A percentile compares a stretch with the other conserved stretches of the same genome.
Conservation (phyloP, 2,329 filamentous ascomycete species). For the Apiospora sp. region DNA sequence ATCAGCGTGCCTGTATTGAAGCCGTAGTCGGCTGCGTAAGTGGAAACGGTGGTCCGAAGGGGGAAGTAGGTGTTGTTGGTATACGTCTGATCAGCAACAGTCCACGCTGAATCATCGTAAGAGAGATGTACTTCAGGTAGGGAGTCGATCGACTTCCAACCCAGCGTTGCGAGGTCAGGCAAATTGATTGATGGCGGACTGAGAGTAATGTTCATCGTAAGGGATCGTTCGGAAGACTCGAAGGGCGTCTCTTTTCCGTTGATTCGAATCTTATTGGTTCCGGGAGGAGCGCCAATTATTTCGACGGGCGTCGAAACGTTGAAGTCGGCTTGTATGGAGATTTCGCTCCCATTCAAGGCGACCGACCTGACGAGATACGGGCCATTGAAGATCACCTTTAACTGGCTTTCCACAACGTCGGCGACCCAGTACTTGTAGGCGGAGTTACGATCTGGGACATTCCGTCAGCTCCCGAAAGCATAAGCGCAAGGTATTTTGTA, state of each 20-base stretch:
- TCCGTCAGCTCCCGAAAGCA: neutral
- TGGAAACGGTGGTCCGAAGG: slow-evolving; percentile 42
- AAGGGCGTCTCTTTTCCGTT: slow-evolving; percentile 61
- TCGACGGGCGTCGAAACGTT: slow-evolving; percentile 74
- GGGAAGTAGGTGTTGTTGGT: slow-evolving; percentile 68
- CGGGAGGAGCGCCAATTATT: slow-evolving; percentile 66
- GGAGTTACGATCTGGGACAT: slow-evolving; percentile 55
- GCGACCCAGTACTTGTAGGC: slow-evolving; percentile 77
- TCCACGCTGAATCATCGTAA: slow-evolving; percentile 78
- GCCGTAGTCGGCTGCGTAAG: slow-evolving; percentile 72
- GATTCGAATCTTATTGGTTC: slow-evolving; percentile 63
- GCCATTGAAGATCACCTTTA: slow-evolving; percentile 64
- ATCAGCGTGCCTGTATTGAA: slow-evolving; percentile 74
- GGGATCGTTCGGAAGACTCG: slow-evolving; percentile 45
- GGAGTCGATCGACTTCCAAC: slow-evolving; percentile 75
- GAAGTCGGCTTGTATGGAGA: slow-evolving; percentile 74
- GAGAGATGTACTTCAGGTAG: slow-evolving; percentile 71
- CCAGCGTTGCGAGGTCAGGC: slow-evolving; percentile 63
- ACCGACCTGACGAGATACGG: slow-evolving; percentile 71
- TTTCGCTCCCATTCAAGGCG: slow-evolving; percentile 58
- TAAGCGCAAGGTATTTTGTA: neutral
- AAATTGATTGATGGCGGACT: slow-evolving; percentile 49
- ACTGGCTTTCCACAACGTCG: slow-evolving; percentile 28
- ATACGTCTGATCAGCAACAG: slow-evolving; percentile 59
- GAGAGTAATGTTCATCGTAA: slow-evolving; percentile 30